Evolutionary conservation across 2,329 filamentous ascomycete species (phyloP).

Genomic region (Xylaria sp.): DNA sequence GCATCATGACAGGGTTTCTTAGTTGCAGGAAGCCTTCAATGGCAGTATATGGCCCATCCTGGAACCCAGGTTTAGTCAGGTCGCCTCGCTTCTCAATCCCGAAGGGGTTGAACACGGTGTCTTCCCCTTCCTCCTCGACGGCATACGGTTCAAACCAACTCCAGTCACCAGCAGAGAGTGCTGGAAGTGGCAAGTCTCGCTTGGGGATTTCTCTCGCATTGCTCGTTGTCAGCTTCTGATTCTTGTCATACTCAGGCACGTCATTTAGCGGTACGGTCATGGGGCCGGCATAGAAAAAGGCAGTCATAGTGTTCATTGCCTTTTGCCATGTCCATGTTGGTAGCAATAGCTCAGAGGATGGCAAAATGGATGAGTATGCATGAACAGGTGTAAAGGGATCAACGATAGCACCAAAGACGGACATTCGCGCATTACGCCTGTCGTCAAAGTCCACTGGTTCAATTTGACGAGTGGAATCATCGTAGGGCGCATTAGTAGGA

Average conservation of each 20-base stretch:
- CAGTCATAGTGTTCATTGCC: constrained; percentile 53
- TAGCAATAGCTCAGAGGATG: constrained; percentile 45
- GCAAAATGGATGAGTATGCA: constrained; percentile 52
- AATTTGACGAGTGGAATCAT: not conserved
- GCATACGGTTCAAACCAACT: constrained; percentile 52
- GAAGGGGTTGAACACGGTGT: constrained; percentile 33
- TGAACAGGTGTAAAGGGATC: constrained; percentile 55
- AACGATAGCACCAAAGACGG: constrained; percentile 49
- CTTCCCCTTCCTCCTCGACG: not conserved
- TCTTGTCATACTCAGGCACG: constrained; percentile 11
- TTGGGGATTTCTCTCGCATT: not conserved
- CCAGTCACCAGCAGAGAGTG: constrained; percentile 46
- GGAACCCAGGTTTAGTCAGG: constrained; percentile 42
- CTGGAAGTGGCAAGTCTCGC: constrained; percentile 39
- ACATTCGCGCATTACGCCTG: constrained; percentile 33
- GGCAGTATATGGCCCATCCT: constrained; percentile 48
- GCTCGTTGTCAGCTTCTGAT: constrained; percentile 7
- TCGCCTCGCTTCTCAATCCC: constrained; percentile 35
- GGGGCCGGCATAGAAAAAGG: constrained; percentile 56
- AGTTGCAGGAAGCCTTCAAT: constrained; percentile 50
- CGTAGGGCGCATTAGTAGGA: not conserved
- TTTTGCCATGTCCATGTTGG: constrained; percentile 54
- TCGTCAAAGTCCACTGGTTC: constrained; percentile 16
- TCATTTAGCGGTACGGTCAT: constrained; percentile 46
- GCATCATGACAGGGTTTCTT: constrained; percentile 38